Evolutionary conservation across 345 rosid species (phyloP).

Genomic region (Tarenaya hassleriana): DNA sequence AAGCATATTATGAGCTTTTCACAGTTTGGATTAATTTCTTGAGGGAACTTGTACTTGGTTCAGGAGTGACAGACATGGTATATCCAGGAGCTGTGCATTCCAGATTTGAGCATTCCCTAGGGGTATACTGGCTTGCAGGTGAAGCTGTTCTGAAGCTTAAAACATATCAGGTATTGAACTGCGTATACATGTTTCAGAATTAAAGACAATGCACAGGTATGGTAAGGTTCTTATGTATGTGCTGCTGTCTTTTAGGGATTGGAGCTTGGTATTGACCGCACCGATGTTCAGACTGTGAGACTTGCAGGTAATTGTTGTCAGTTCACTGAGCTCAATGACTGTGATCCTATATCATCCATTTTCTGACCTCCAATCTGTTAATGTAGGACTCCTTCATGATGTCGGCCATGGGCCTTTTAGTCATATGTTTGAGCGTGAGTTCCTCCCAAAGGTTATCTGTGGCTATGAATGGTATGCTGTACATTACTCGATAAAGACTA

Average conservation of each 20-base stretch:
- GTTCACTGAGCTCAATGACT: not conserved
- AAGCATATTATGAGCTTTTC: not conserved
- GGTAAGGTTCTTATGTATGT: constrained; percentile 12
- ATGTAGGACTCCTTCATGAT: constrained; percentile 86
- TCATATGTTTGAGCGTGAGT: constrained; percentile 82
- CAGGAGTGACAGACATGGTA: constrained; percentile 73
- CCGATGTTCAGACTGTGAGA: constrained; percentile 83
- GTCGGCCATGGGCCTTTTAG: constrained; percentile 97
- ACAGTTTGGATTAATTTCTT: constrained; percentile 6
- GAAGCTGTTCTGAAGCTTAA: constrained; percentile 60
- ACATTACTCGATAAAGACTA: constrained; percentile 18
- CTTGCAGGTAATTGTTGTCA: constrained; percentile 57
- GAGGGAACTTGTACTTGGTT: constrained; percentile 16
- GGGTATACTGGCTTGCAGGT: constrained; percentile 86
- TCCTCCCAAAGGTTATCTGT: constrained; percentile 63
- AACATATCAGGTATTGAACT: constrained; percentile 46
- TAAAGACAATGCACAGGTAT: constrained; percentile 8
- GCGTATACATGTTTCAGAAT: constrained; percentile 10
- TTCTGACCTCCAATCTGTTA: constrained; percentile 16
- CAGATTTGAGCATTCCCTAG: constrained; percentile 92
- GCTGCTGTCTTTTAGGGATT: constrained; percentile 40
- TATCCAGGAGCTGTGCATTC: constrained; percentile 94
- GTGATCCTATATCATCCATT: not conserved
- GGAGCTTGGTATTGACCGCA: constrained; percentile 72
- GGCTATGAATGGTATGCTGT: constrained; percentile 49